Evolutionary conservation across 148 eudicot genomes (phyloP).

Genomic region (Gaultheria prostrata): DNA sequence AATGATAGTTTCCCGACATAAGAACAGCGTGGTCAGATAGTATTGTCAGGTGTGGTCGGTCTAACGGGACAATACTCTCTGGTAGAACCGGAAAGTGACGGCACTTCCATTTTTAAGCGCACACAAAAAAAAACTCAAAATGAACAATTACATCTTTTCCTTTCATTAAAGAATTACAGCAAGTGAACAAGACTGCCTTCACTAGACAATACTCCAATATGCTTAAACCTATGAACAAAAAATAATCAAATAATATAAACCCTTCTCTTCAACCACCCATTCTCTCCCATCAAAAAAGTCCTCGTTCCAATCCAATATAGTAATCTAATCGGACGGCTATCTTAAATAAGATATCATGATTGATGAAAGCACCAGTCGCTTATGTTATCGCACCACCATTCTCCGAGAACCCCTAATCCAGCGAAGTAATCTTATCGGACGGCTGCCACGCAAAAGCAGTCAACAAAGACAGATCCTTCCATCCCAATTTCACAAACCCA

Average conservation of each 20-base stretch:
- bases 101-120: too few species aligned
- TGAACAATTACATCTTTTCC: too few species aligned
- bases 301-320: not conserved
- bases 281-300: not conserved
- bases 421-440: not conserved
- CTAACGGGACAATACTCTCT: too few species aligned
- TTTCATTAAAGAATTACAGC: not conserved
- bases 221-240: not conserved
- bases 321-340: slow-evolving; percentile 15
- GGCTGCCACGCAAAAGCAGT: slow-evolving; percentile 74
- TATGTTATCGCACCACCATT: too few species aligned
- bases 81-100: too few species aligned
- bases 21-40: too few species aligned
- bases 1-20: too few species aligned
- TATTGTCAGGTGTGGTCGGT: too few species aligned
- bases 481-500: slow-evolving; percentile 70
- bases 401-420: too few species aligned
- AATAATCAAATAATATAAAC: not conserved
- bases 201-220: not conserved
- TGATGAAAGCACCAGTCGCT: too few species aligned
- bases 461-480: slow-evolving; percentile 76
- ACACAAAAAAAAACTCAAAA: too few species aligned
- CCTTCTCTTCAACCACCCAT: not conserved
- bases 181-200: not conserved
- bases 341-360: too few species aligned